Conservation (phyloP, 306 rosid genomes). For the Gleditsia sinensis region DNA sequence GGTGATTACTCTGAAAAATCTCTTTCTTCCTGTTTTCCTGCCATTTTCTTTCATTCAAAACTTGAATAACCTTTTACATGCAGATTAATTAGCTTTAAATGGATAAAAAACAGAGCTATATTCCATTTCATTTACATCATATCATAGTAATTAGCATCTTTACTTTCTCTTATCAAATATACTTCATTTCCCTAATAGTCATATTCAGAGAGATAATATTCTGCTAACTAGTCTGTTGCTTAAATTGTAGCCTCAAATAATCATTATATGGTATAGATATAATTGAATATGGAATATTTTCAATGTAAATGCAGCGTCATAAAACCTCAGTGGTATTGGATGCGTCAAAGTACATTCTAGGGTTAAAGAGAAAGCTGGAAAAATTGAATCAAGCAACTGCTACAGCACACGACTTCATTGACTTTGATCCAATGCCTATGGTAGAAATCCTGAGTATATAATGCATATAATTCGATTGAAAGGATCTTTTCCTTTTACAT, state of each 20-base stretch:
- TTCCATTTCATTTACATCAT: neutral
- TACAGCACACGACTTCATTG: neutral
- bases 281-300: neutral
- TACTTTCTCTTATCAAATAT: neutral
- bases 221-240: neutral
- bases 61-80: neutral
- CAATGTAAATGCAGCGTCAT: constrained; percentile 31
- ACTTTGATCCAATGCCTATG: constrained; percentile 39
- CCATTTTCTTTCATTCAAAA: neutral
- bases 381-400: constrained; percentile 33
- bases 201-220: neutral
- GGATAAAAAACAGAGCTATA: neutral
- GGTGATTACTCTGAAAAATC: constrained; percentile 37
- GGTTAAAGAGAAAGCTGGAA: constrained; percentile 41
- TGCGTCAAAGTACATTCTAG: constrained; percentile 43
- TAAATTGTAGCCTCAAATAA: neutral
- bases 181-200: neutral
- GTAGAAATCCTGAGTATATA: constrained; percentile 9
- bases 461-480: neutral
- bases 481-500: neutral
- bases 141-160: neutral
- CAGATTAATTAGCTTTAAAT: neutral
- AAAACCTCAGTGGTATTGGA: constrained; percentile 38
- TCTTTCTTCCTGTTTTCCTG: neutral
- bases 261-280: neutral